A percentile compares a stretch with the other conserved stretches of the same genome.
These are phyloP conservation scores for Sporisorium iseilematis-ciliati DNA, from an alignment of 1,284 basidiomycete genomes.

Conservation along the genomic window DNA sequence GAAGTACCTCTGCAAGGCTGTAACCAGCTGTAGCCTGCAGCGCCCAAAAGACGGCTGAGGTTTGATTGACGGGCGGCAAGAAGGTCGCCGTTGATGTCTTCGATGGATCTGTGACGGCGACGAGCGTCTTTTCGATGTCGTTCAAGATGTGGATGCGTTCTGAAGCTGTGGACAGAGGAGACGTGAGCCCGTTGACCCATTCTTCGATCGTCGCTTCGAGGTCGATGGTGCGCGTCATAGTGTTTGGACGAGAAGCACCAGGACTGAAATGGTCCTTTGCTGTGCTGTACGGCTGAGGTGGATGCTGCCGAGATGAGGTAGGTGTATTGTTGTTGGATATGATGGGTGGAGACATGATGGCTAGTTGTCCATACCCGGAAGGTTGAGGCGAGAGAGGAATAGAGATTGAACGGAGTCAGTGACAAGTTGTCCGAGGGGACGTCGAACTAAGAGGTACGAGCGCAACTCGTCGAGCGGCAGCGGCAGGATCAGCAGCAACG, in stretches of 20 bases:
- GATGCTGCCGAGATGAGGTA: slow-evolving; percentile 5
- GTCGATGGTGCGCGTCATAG: slow-evolving; percentile 25
- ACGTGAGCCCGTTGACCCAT: slow-evolving; percentile 39
- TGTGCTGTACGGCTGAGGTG: slow-evolving; percentile 14
- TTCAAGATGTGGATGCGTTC: slow-evolving; percentile 41
- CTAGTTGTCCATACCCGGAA: slow-evolving; percentile 8
- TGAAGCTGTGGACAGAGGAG: slow-evolving; percentile 32
- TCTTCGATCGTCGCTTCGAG: slow-evolving; percentile 26
- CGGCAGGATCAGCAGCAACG: neutral
- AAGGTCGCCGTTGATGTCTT: neutral
- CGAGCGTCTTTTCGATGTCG: slow-evolving; percentile 38
- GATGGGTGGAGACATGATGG: slow-evolving; percentile 31
- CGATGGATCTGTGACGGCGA: slow-evolving; percentile 17
- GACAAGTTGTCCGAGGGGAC: neutral
- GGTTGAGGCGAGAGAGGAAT: neutral
- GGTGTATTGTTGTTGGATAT: slow-evolving; percentile 14
- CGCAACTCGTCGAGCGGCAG: slow-evolving; percentile 10
- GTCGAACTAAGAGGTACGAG: slow-evolving; percentile 26
- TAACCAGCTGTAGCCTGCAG: slow-evolving; percentile 33
- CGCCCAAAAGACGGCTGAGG: slow-evolving; percentile 35
- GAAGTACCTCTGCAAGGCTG: slow-evolving; percentile 38
- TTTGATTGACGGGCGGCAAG: slow-evolving; percentile 15
- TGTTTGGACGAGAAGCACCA: slow-evolving; percentile 29
- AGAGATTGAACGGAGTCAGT: neutral
- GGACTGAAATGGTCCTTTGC: slow-evolving; percentile 25